Conservation (phyloP, 257 asterid genomes). For the Solanum appendiculatum region DNA sequence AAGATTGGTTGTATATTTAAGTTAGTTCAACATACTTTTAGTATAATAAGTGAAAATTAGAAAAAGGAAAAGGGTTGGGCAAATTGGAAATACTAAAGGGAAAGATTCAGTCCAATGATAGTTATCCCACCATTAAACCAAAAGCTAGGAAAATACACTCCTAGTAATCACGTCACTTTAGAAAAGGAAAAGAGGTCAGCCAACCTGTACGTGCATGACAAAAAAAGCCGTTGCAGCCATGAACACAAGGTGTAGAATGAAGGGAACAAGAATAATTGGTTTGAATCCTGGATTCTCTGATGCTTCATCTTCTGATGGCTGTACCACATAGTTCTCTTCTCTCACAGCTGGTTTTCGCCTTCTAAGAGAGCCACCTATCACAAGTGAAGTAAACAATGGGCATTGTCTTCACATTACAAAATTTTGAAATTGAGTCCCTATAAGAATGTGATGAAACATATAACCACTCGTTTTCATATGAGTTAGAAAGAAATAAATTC, state of each 20-base stretch:
- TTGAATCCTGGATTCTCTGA: constrained; percentile 11
- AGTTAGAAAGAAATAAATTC: not conserved
- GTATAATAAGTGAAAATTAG: not conserved
- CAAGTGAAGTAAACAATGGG: not conserved
- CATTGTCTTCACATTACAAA: not conserved
- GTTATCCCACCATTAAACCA: not conserved
- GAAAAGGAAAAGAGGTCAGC: constrained; percentile 1
- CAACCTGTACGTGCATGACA: constrained; percentile 91
- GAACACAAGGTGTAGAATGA: constrained; percentile 67
- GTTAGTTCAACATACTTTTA: not conserved
- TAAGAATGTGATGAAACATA: not conserved
- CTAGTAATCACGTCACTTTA: not conserved
- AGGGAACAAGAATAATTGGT: constrained; percentile 62
- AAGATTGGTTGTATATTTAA: not conserved
- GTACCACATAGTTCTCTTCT: constrained; percentile 12
- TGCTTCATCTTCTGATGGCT: constrained; percentile 21
- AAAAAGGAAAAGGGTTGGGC: not conserved
- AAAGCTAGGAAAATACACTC: not conserved
- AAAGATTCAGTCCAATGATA: not conserved
- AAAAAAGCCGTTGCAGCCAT: constrained; percentile 77
- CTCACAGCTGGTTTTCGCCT: constrained; percentile 33
- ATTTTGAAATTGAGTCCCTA: not conserved
- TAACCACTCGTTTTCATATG: not conserved
- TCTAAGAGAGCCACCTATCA: constrained; percentile 18
- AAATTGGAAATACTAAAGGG: not conserved